Evolutionary conservation across 1,284 basidiomycete genomes (phyloP).

Genomic region (Microstroma glucosiphilum): DNA sequence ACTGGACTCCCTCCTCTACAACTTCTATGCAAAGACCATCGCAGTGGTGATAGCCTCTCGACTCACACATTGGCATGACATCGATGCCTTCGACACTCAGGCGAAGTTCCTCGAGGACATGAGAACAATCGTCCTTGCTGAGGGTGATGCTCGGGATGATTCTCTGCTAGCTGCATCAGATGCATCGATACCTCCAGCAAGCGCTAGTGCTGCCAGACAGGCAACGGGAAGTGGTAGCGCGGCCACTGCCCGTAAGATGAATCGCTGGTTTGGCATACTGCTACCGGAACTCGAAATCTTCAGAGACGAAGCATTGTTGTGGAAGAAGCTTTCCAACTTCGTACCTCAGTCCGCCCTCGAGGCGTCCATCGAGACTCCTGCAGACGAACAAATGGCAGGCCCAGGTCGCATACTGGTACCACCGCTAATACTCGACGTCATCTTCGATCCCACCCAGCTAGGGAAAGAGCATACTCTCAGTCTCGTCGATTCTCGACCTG

Average conservation of each 20-base stretch:
- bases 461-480: not conserved
- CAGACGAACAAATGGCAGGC: not conserved
- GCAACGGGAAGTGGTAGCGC: no score
- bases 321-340: not conserved
- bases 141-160: not conserved
- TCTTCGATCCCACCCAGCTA: not conserved
- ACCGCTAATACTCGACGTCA: not conserved
- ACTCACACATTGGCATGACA: constrained; percentile 4
- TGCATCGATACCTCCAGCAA: not conserved
- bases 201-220: not conserved
- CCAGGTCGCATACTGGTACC: not conserved
- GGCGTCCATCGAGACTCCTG: constrained; percentile 3
- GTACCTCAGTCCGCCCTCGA: constrained; percentile 1
- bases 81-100: not conserved
- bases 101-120: not conserved
- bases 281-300: constrained; percentile 5
- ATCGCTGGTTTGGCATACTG: not conserved
- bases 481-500: not conserved
- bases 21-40: constrained; percentile 4
- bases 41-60: not conserved
- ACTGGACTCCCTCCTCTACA: not conserved
- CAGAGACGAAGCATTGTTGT: not conserved
- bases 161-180: not conserved
- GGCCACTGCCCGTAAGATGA: not conserved
- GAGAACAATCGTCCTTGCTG: not conserved